Evolutionary conservation across 1,284 basidiomycete genomes (phyloP).

Genomic region (Polyporus tsugae): DNA sequence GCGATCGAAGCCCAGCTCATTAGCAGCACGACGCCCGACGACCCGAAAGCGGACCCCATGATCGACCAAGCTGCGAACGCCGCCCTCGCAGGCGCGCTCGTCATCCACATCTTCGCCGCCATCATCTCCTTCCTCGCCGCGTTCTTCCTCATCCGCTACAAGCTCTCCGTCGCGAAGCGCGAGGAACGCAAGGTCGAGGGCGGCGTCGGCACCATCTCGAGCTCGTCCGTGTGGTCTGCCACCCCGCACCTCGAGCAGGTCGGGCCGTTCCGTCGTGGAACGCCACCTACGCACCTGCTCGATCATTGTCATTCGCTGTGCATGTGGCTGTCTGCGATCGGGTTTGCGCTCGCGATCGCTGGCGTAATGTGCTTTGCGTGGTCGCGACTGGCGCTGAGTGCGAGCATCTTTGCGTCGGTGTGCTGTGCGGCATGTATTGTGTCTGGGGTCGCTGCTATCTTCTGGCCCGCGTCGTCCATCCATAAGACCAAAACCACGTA

Average conservation of each 20-base stretch:
- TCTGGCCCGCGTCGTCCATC: slow-evolving; percentile 29
- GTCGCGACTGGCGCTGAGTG: slow-evolving; percentile 52
- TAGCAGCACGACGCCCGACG: slow-evolving; percentile 48
- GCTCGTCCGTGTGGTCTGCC: slow-evolving; percentile 39
- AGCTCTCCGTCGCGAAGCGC: slow-evolving; percentile 57
- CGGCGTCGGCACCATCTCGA: slow-evolving; percentile 13
- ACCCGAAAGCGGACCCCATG: slow-evolving; percentile 21
- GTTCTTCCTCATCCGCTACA: slow-evolving; percentile 64
- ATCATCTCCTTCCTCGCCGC: slow-evolving; percentile 65
- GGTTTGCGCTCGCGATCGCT: slow-evolving; percentile 57
- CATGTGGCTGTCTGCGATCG: slow-evolving; percentile 55
- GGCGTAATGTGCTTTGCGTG: slow-evolving; percentile 62
- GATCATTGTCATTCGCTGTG: slow-evolving; percentile 58
- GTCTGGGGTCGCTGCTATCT: slow-evolving; percentile 36
- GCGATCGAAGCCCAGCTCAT: slow-evolving; percentile 63
- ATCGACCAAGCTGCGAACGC: slow-evolving; percentile 53
- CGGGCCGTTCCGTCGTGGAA: slow-evolving; percentile 47
- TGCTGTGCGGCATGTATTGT: slow-evolving; percentile 49
- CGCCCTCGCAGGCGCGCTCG: slow-evolving; percentile 56
- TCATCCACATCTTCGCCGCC: slow-evolving; percentile 65
- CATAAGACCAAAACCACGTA: slow-evolving; percentile 17
- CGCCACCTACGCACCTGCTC: slow-evolving; percentile 54
- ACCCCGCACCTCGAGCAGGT: slow-evolving; percentile 52
- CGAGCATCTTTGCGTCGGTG: slow-evolving; percentile 51
- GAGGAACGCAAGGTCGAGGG: slow-evolving; percentile 43